Evolutionary conservation across 139 green algal species (phyloP).

Genomic region (Gonium pectorale): DNA sequence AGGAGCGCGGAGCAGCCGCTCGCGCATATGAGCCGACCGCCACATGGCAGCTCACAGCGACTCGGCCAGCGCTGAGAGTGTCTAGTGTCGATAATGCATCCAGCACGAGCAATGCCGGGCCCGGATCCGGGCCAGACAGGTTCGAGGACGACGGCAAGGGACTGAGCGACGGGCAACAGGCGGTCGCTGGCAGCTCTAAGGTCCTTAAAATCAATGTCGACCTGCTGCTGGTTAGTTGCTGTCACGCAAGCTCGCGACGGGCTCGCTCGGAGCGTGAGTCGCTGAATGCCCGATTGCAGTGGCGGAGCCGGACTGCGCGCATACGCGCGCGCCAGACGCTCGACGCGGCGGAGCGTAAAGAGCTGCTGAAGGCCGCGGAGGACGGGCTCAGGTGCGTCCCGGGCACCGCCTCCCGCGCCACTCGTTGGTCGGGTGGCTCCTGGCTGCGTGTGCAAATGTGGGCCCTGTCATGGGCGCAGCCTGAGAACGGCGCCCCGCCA

Average conservation of each 20-base stretch:
- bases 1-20: background rate
- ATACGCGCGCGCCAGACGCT: conserved; percentile 3
- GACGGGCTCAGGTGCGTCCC: conserved; percentile 17
- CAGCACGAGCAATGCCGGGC: background rate
- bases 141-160: too few species aligned
- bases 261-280: background rate
- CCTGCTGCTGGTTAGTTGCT: conserved; percentile 69
- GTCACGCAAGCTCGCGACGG: background rate
- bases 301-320: conserved; percentile 22
- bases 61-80: background rate
- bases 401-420: too few species aligned
- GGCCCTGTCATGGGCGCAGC: too few species aligned
- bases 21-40: background rate
- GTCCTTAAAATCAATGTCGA: conserved; percentile 90
- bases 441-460: too few species aligned
- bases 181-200: too few species aligned
- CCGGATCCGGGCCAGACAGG: background rate
- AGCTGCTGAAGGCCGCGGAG: background rate
- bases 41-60: background rate
- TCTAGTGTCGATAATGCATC: too few species aligned
- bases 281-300: background rate
- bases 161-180: too few species aligned
- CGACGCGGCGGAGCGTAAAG: background rate
- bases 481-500: too few species aligned
- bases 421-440: too few species aligned